phyloP scores from a whole-genome alignment of 495 filamentous ascomycete species.

The Penicillium malachiteum region DNA sequence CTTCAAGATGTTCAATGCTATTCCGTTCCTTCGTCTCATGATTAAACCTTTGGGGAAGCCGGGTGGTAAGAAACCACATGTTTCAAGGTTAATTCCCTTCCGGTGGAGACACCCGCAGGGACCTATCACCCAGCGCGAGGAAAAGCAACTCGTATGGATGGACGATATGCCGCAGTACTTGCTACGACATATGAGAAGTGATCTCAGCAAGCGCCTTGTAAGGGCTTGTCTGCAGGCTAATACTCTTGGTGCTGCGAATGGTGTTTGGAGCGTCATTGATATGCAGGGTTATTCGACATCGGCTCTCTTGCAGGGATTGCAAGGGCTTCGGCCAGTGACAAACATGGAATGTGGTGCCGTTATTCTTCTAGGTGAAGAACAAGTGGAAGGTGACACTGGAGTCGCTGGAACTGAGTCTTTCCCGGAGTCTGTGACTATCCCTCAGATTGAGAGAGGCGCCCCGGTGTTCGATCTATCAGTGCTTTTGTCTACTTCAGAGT shows the following conservation, averaged over 20 bases:
- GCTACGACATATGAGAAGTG: constrained; percentile 49
- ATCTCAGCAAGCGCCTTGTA: constrained; percentile 42
- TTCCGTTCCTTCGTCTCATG: constrained; percentile 24
- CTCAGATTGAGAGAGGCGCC: constrained; percentile 32
- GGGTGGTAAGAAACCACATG: constrained; percentile 16
- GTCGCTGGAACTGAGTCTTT: background rate
- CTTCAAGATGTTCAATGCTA: constrained; percentile 30
- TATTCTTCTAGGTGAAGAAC: constrained; percentile 20
- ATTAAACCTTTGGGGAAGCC: constrained; percentile 4
- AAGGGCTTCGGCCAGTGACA: constrained; percentile 21
- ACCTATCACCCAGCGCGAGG: constrained; percentile 24
- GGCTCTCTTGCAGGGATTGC: constrained; percentile 28
- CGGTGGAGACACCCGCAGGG: constrained; percentile 39
- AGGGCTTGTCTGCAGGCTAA: constrained; percentile 11
- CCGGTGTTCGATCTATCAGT: constrained; percentile 45
- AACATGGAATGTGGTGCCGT: constrained; percentile 33
- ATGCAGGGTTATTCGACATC: constrained; percentile 25
- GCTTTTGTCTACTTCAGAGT: constrained; percentile 35
- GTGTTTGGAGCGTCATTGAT: constrained; percentile 36
- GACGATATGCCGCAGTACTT: constrained; percentile 66
- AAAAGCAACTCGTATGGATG: constrained; percentile 55
- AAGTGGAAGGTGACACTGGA: background rate
- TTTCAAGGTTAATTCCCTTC: constrained; percentile 30
- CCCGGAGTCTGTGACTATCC: constrained; percentile 27
- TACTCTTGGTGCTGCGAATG: constrained; percentile 22